phyloP scores from a whole-genome alignment of 2,329 filamentous ascomycete species.

The Alternaria tenuissima region DNA sequence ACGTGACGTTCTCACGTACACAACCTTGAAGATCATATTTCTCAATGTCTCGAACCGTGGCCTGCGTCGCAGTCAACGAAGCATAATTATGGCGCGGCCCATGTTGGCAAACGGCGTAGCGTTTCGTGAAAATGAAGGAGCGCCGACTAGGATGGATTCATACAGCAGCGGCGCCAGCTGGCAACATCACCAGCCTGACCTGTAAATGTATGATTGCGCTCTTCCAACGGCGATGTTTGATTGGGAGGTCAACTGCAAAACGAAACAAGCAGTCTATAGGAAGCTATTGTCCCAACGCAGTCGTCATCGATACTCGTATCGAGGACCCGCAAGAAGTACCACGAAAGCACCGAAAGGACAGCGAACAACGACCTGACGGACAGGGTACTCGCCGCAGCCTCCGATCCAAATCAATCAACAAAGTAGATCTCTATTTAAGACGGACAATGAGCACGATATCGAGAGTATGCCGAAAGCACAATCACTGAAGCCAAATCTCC shows the following conservation, averaged over 20 bases:
- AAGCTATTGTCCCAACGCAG: background rate
- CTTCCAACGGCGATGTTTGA: background rate
- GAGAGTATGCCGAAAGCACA: background rate
- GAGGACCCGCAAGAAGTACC: background rate
- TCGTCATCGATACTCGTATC: background rate
- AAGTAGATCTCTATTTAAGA: background rate
- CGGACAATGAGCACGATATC: background rate
- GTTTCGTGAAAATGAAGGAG: background rate
- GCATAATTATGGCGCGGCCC: background rate
- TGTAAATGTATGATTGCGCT: background rate
- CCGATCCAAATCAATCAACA: background rate
- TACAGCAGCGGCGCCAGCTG: background rate
- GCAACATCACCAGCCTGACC: background rate
- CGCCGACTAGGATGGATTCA: background rate
- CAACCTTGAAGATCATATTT: background rate
- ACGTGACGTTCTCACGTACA: background rate
- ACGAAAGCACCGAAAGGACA: slow-evolving; percentile 2
- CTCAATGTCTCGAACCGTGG: background rate
- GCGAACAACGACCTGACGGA: background rate
- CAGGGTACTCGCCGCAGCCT: background rate
- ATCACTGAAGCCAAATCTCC: background rate
- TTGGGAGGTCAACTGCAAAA: background rate
- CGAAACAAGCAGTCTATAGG: background rate
- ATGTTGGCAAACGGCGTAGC: background rate
- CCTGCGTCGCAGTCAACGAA: background rate